A percentile compares a stretch with the other conserved stretches of the same genome.
Evolutionary conservation across 345 rosid species (phyloP).

Genomic region (Aquilaria yunnanensis): DNA sequence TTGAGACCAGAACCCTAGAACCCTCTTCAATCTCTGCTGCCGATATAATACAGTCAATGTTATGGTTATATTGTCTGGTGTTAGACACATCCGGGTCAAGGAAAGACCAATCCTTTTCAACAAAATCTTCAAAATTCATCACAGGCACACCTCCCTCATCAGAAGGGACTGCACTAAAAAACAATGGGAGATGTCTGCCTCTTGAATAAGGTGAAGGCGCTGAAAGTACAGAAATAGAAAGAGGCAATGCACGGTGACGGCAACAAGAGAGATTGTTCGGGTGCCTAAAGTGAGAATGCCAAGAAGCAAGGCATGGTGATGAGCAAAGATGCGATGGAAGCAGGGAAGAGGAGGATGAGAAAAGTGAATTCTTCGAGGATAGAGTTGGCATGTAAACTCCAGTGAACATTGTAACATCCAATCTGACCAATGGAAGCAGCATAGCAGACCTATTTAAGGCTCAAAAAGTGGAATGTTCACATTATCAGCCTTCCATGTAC

Average conservation of each 20-base stretch:
- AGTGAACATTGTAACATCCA: background rate
- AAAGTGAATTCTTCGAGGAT: slow-evolving; percentile 34
- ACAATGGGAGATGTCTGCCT: slow-evolving; percentile 9
- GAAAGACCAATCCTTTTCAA: slow-evolving; percentile 90
- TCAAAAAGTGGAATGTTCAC: background rate
- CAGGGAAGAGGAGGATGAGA: slow-evolving; percentile 15
- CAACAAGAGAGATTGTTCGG: background rate
- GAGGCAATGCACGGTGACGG: slow-evolving; percentile 10
- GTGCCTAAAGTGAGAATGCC: slow-evolving; percentile 5
- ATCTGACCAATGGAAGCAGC: slow-evolving; percentile 4
- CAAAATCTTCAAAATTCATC: slow-evolving; percentile 45
- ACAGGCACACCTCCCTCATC: slow-evolving; percentile 46
- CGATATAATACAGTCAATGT: slow-evolving; percentile 46
- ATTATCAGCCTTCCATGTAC: background rate
- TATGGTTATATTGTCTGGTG: slow-evolving; percentile 28
- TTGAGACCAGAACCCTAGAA: slow-evolving; percentile 73
- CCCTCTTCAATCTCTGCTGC: slow-evolving; percentile 41
- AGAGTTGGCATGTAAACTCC: background rate
- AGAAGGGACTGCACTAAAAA: slow-evolving; percentile 30
- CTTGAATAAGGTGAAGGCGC: slow-evolving; percentile 12
- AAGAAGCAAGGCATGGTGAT: slow-evolving; percentile 8
- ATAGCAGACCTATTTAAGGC: background rate
- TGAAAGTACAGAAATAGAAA: slow-evolving; percentile 9
- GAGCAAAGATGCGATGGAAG: slow-evolving; percentile 14
- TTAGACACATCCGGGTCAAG: slow-evolving; percentile 55